Evolutionary conservation across 2,329 filamentous ascomycete genomes (phyloP), one percentile per base, ranked within the genome.

Genomic region (Madurella fahalii): DNA sequence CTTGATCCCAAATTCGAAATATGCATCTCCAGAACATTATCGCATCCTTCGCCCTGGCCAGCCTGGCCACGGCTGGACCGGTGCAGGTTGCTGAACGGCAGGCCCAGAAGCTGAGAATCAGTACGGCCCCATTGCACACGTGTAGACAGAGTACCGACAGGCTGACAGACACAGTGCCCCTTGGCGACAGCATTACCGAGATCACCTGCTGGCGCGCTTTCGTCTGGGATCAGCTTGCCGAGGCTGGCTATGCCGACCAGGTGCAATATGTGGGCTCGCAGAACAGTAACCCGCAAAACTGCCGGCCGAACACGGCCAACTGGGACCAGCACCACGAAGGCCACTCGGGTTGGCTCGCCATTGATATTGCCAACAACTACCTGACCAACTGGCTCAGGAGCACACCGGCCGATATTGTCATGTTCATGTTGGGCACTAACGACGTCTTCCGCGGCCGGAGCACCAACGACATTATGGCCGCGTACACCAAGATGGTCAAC

Each of bases 341-440:
- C 50, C 74, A 76, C 64, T 70, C 71, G 11, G 73, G 74, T 5
- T 75, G 67, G 62, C 66, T 72, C 13, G 72, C 72, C 40, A 69
- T 73, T 56, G 68, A 76, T 60, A 75, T 77, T 50, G 73, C 73
- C 17, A 70, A 69, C 58, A 70, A 67, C 50, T 68, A 76, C 57
- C 64, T 75, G 4, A 63, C 63, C 4, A 65, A 64, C 31, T 76
- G 74, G 74, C 63, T 75, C 18, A 61, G 64, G 13, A 65, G 41
- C 48, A 67, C 69, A 1, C 67, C 65, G 9, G 69, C 74, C 11
- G 74, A 76, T 53, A 66, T 77, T 13, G 71, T 77, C 12, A 72
- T 71, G 65, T 74, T 75, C 63, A 74, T 74, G 71, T 66, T 77
- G 5, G 74, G 74, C 37, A 77, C 74, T 2, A 76, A 77, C 58